Base-by-base conservation (phyloP, 2,329 filamentous ascomycete species). In the Colletotrichum coccodes region DNA sequence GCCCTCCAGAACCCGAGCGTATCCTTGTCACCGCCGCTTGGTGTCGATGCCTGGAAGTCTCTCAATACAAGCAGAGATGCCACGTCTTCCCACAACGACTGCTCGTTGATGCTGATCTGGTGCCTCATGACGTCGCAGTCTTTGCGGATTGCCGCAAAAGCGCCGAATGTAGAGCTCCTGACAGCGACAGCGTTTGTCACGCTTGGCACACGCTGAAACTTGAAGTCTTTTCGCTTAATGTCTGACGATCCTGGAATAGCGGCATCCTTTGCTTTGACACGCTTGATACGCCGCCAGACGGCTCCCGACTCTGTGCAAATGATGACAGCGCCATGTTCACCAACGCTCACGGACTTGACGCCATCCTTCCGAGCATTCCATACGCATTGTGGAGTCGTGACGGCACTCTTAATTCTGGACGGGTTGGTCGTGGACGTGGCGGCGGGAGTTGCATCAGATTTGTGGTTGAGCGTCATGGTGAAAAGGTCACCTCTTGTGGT, bases 311-410 rank as follows among this genome's bases (percentile, higher is more conserved):
- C 88, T 0, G 96, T 99, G 72, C 94, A 95, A 71, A 99, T 90
- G 63, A 99, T 97, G 72, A 99, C 94, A 0, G 95, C 97, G 3
- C 95, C 96, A 78, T 98, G 92, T 77, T 97, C 94, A 42, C 95
- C 94, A 3, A 98, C 91, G 70, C 90, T 92, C 2, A 97, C 94
- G 68, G 97, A 97, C 60, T 89, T 89, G 34, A 94, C 95, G 4
- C 94, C 94, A 67, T 93, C 92, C 76, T 97, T 98, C 73, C 92
- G 91, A 3, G 95, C 91, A 34, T 92, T 93, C 96, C 96, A 99
- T 30, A 98, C 91, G 66, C 93, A 91, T 70, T 93, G 89, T 0
- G 95, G 94, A 42, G 85, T 81, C 0, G 93, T 94, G 3, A 98
- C 84, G 2, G 94, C 93, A 70, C 92, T 92, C 72, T 92, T 93